Evolutionary conservation across 2,329 filamentous ascomycete genomes (phyloP).

Genomic region (Coniochaeta pulveracea): DNA sequence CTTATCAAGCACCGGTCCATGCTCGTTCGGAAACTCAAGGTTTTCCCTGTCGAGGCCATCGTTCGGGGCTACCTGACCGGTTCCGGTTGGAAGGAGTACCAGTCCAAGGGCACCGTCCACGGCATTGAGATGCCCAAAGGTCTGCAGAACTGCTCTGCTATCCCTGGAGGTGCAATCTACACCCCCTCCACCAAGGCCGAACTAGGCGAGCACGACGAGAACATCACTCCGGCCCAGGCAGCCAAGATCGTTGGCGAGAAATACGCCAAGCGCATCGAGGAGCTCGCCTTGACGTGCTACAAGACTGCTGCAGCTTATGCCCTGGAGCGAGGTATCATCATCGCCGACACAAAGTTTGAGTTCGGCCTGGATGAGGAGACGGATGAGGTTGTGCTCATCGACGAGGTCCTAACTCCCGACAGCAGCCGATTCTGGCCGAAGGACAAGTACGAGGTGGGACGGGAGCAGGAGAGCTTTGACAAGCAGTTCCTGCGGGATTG

Average conservation of each 20-base stretch:
- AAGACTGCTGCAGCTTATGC: slow-evolving; percentile 51
- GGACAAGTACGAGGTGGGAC: slow-evolving; percentile 59
- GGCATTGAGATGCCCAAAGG: slow-evolving; percentile 59
- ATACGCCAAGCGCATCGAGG: slow-evolving; percentile 54
- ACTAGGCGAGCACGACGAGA: slow-evolving; percentile 68
- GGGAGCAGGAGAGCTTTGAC: slow-evolving; percentile 74
- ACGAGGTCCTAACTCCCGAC: slow-evolving; percentile 79
- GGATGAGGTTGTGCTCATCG: slow-evolving; percentile 61
- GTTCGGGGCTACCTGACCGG: slow-evolving; percentile 88
- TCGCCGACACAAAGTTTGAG: slow-evolving; percentile 38
- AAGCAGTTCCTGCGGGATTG: slow-evolving; percentile 81
- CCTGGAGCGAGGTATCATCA: slow-evolving; percentile 56
- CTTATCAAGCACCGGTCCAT: slow-evolving; percentile 58
- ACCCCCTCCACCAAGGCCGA: slow-evolving; percentile 83
- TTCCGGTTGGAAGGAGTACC: slow-evolving; percentile 70
- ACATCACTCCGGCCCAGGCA: slow-evolving; percentile 64
- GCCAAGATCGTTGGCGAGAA: slow-evolving; percentile 51
- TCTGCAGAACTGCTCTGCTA: slow-evolving; percentile 57
- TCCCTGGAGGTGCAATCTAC: slow-evolving; percentile 54
- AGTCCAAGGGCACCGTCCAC: slow-evolving; percentile 64
- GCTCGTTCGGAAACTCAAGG: slow-evolving; percentile 61
- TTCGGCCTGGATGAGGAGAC: slow-evolving; percentile 58
- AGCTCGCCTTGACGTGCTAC: slow-evolving; percentile 55
- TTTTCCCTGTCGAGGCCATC: slow-evolving; percentile 73
- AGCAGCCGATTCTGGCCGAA: slow-evolving; percentile 80